A percentile compares a stretch with the other conserved stretches of the same genome.
Evolutionary conservation across 2,329 filamentous ascomycete species (phyloP).

Genomic region (Aspergillus bombycis): DNA sequence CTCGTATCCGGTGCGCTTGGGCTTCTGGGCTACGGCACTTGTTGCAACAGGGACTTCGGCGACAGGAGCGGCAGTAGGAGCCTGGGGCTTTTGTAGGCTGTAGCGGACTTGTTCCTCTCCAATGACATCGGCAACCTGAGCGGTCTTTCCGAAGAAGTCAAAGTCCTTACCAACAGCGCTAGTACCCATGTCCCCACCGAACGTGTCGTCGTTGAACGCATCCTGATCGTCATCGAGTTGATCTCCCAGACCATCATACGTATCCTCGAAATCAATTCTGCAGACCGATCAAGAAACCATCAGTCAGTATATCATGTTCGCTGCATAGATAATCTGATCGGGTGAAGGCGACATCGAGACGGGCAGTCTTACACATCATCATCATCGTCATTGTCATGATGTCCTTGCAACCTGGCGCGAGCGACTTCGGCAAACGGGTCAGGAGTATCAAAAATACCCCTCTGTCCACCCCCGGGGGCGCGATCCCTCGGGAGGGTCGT

Average conservation of each 20-base stretch:
- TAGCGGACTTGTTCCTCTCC: constrained; percentile 89
- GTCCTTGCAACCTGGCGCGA: constrained; percentile 51
- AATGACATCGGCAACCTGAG: constrained; percentile 80
- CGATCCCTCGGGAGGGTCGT: constrained; percentile 66
- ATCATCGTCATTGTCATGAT: constrained; percentile 62
- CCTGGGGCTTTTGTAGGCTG: constrained; percentile 69
- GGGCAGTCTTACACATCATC: constrained; percentile 62
- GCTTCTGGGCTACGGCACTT: constrained; percentile 49
- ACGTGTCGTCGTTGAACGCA: constrained; percentile 96
- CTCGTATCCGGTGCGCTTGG: constrained; percentile 82
- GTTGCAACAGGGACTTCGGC: constrained; percentile 41
- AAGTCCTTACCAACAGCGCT: constrained; percentile 82
- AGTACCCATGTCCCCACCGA: constrained; percentile 60
- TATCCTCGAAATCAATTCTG: constrained; percentile 90
- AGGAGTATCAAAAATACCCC: constrained; percentile 74
- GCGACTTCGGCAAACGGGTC: constrained; percentile 89
- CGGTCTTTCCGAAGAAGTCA: constrained; percentile 93
- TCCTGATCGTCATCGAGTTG: constrained; percentile 90
- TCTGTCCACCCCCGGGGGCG: constrained; percentile 70
- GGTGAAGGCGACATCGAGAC: constrained; percentile 4
- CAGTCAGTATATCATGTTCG: background rate
- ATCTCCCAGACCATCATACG: constrained; percentile 92
- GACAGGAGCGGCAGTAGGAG: constrained; percentile 38
- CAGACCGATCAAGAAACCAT: constrained; percentile 2
- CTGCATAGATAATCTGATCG: background rate